Base-by-base conservation (phyloP, 192 early-diverging fungal species). In the Linnemannia hyalina region DNA sequence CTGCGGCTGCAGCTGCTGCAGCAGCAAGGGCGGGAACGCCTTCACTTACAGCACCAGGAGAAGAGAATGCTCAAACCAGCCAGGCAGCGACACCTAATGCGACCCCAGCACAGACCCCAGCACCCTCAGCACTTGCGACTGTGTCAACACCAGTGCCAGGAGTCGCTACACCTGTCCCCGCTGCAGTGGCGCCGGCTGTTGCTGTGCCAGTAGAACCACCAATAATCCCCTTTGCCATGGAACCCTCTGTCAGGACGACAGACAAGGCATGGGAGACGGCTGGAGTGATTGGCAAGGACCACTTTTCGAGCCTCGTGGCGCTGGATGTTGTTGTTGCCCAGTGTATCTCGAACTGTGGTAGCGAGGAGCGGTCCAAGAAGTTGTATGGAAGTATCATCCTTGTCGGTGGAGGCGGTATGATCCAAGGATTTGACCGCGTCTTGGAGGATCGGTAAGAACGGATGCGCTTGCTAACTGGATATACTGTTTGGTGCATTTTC, bases 361-460 rank as follows among this genome's bases (percentile, higher is more conserved):
- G 94, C 0, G 93, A 96, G 49, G 94, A 96, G 60, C 91, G 95
- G 16, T 88, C 93, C 35, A 92, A 92, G 42, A 95, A 95, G 76
- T 88, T 96, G 47, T 96, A 94, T 88, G 90, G 91, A 3, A 94
- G 92, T 29, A 95, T 98, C 40, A 91, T 98, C 38, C 71, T 98
- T n/a, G 95, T 97, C 20, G 97, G 97, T 11, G 96, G 96, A 42
- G 96, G 96, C 32, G 93, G 93, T 20, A 91, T 94, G 81, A 91
- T 95, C 47, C 88, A 92, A 3, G 94, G 93, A 6, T 93, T 98
- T 71, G 90, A 90, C 77, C 80, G 82, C 41, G 87, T 94, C n/a
- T 86, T 96, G 32, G 91, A 94, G 71, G 91, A 92, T 63, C 89
- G 94, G 90, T 90, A 91, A 77, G 75, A 8, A 35, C 0, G 54